phyloP scores from a whole-genome alignment of 345 rosid genomes.

The Erucastrum elatum region DNA sequence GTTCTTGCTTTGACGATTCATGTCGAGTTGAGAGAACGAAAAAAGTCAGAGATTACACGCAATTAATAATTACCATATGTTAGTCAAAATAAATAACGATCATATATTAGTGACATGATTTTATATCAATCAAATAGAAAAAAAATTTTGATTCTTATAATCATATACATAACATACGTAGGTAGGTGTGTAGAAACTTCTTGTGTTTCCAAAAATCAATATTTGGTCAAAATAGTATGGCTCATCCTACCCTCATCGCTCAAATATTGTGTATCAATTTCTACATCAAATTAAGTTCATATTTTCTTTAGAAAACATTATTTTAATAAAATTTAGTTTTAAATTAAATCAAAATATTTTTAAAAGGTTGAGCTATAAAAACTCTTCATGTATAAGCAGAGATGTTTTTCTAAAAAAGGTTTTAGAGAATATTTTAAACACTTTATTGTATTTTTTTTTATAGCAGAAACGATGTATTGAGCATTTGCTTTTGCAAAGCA shows the following conservation, averaged over 20 bases:
- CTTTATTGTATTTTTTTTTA: not conserved
- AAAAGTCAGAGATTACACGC: constrained; percentile 5
- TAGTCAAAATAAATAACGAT: no score
- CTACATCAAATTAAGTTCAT: not conserved
- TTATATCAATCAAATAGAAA: not conserved
- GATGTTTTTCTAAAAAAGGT: not conserved
- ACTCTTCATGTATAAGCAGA: not conserved
- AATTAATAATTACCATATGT: not conserved
- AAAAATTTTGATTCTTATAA: not conserved
- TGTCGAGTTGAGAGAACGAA: constrained; percentile 8
- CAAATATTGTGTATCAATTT: not conserved
- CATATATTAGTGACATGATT: not conserved
- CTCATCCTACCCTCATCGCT: not conserved
- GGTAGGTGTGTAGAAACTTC: not conserved
- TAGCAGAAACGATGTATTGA: not conserved
- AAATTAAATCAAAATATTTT: no score
- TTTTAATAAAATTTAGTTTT: not conserved
- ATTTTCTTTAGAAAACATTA: not conserved
- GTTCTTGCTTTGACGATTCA: constrained; percentile 27
- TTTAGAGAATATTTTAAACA: not conserved
- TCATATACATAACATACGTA: not conserved
- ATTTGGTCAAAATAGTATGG: not conserved
- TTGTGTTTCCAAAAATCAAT: not conserved
- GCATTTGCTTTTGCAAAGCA: no score
- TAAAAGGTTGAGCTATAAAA: not conserved